A percentile compares a stretch with the other conserved stretches of the same genome.
Evolutionary conservation across 140 eudicot genomes (phyloP).

Genomic region (Oenanthe javanica): DNA sequence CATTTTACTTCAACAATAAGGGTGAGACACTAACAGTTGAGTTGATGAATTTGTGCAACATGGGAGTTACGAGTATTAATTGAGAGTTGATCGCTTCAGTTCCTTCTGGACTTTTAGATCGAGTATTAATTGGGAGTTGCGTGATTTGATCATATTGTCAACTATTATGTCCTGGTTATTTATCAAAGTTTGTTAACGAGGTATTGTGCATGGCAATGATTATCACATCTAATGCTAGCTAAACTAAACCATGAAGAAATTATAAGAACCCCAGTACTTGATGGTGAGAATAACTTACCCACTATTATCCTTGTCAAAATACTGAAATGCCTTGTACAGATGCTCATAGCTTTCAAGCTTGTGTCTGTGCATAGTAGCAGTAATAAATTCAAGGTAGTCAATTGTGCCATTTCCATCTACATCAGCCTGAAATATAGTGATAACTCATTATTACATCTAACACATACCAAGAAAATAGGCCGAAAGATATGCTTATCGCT

Average conservation of each 20-base stretch:
- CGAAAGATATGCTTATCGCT: background rate
- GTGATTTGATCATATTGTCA: background rate
- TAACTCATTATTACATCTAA: background rate
- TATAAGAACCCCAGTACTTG: background rate
- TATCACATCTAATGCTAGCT: background rate
- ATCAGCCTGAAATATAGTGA: conserved; percentile 38
- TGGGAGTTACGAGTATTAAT: no score
- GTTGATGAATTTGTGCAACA: background rate
- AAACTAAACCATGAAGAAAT: background rate
- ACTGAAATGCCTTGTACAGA: conserved; percentile 49
- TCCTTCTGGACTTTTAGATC: background rate
- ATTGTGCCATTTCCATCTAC: conserved; percentile 77
- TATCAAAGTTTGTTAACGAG: background rate
- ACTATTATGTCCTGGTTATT: background rate
- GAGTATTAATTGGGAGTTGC: background rate
- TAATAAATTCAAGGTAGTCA: conserved; percentile 63
- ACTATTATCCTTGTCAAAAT: conserved; percentile 63
- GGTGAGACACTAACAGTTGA: background rate
- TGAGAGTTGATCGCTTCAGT: background rate
- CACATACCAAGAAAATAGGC: background rate
- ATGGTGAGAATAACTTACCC: conserved; percentile 30
- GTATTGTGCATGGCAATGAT: background rate
- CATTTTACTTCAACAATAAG: background rate
- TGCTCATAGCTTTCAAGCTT: conserved; percentile 61
- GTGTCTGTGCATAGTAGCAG: conserved; percentile 77